Evolutionary conservation across 768 basidiomycete genomes (phyloP), one percentile per base, ranked within the genome.

Genomic region (Leccinum sublutescens): DNA sequence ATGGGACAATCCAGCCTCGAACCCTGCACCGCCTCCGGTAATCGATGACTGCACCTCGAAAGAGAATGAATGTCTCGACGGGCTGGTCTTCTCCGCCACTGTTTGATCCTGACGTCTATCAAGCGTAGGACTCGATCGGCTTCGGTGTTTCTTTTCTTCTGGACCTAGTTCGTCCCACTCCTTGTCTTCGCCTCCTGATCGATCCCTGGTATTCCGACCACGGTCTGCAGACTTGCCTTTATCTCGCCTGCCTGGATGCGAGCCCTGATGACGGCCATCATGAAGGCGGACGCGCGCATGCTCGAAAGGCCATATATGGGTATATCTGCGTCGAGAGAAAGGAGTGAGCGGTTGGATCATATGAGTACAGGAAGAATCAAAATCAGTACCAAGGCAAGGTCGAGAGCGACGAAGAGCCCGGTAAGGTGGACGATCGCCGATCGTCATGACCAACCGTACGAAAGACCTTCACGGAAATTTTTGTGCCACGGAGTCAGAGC

Each of bases 271-370:
- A 68, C 59, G 80, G 77, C 54, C 60, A 48, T 73, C 73, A 23
- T 73, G 73, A 9, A 98, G 78, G 50, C 88, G 82, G 4, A 98
- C 95, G 40, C 96, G 87, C 21, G 95, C 89, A 68, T 95, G 93
- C 69, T 96, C 95, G 63, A 95, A 98, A 0, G 96, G 96, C 93
- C 95, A 98, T 58, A 98, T 97, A 71, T 98, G 90, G 59, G 89
- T 88, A 76, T 97, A 98, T 62, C 93, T 94, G 62, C 17, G 27
- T 27, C 25, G 27, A 45, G 27, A 27, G 53, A 52, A 36, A 54
- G 4, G 21, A 15, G 56, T 64, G 48, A 69, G 62, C 25, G 25
- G 2, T 25, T 34, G 10, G 5, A 60, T 57, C 38, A 9, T 40
- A 50, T 0, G n/a, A 45, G 14, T 3, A 21, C 11, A 34, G 38